Evolutionary conservation across 1,139 yeast genomes (phyloP).

Genomic region (Entelexis paramagnoliae): DNA sequence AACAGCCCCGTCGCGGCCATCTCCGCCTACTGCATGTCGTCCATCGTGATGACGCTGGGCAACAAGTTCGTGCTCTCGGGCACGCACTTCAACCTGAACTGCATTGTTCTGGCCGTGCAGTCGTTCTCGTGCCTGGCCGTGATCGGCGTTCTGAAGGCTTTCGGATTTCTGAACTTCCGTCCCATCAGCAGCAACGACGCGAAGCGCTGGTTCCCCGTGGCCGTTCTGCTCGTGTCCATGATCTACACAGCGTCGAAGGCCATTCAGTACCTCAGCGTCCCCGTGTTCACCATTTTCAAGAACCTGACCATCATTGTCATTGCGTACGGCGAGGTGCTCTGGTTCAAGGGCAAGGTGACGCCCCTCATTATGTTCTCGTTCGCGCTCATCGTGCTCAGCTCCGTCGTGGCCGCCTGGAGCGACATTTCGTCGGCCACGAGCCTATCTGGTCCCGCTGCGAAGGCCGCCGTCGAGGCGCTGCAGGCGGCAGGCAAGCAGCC

Average conservation of each 20-base stretch:
- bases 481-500: conserved; percentile 2
- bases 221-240: conserved; percentile 79
- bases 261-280: conserved; percentile 77
- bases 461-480: not conserved
- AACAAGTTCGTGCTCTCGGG: conserved; percentile 89
- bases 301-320: conserved; percentile 91
- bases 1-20: conserved; percentile 85
- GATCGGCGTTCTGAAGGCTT: conserved; percentile 57
- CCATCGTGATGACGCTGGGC: conserved; percentile 95
- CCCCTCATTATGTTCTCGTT: conserved; percentile 85
- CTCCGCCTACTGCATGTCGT: conserved; percentile 76
- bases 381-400: conserved; percentile 80
- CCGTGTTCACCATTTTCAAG: conserved; percentile 95
- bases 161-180: conserved; percentile 76
- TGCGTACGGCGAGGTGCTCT: conserved; percentile 95
- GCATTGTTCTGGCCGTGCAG: conserved; percentile 63
- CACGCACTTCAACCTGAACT: conserved; percentile 75
- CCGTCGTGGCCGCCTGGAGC: conserved; percentile 89
- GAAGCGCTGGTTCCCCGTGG: conserved; percentile 85
- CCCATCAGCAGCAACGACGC: conserved; percentile 80
- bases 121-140: conserved; percentile 70
- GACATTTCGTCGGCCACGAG: conserved; percentile 42
- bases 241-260: conserved; percentile 96
- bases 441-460: not conserved
- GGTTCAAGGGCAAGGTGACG: conserved; percentile 93